phyloP scores from a whole-genome alignment of 2,329 filamentous ascomycete genomes.

The Sclerotinia borealis region DNA sequence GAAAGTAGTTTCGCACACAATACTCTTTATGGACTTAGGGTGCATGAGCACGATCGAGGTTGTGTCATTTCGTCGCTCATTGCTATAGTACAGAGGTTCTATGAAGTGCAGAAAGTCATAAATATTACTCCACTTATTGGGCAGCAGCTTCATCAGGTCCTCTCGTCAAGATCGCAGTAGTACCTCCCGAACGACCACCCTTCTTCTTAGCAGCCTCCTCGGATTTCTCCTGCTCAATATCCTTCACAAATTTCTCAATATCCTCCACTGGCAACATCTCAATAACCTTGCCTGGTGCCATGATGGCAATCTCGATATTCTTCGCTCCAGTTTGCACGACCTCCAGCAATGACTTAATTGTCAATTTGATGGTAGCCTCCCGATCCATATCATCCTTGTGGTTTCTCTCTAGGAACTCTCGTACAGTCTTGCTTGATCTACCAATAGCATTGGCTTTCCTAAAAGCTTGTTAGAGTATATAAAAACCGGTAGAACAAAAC shows the following conservation, averaged over 20 bases:
- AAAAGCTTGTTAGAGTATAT: constrained; percentile 18
- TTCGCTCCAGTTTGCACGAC: constrained; percentile 98
- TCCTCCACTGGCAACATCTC: constrained; percentile 94
- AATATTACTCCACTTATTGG: constrained; percentile 17
- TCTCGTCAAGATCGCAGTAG: constrained; percentile 67
- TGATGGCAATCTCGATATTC: constrained; percentile 99
- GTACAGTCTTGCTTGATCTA: constrained; percentile 96
- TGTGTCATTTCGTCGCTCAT: constrained; percentile 28
- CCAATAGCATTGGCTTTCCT: constrained; percentile 99
- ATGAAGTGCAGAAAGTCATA: constrained; percentile 22
- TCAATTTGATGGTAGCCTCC: constrained; percentile 90
- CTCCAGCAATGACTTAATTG: constrained; percentile 96
- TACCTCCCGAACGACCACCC: constrained; percentile 67
- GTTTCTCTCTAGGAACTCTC: constrained; percentile 97
- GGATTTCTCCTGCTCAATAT: constrained; percentile 98
- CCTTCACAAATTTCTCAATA: constrained; percentile 97
- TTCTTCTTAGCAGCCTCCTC: constrained; percentile 98
- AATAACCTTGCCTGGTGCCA: constrained; percentile 84
- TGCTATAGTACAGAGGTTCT: constrained; percentile 33
- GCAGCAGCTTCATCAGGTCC: constrained; percentile 39
- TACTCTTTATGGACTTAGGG: not conserved
- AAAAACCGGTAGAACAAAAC: constrained; percentile 24
- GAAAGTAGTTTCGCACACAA: not conserved
- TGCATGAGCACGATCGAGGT: not conserved
- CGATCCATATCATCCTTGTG: constrained; percentile 98